A percentile compares a stretch with the other conserved stretches of the same genome.
Evolutionary conservation across 495 filamentous ascomycete species (phyloP).

Genomic region (Penicillium argentinense): DNA sequence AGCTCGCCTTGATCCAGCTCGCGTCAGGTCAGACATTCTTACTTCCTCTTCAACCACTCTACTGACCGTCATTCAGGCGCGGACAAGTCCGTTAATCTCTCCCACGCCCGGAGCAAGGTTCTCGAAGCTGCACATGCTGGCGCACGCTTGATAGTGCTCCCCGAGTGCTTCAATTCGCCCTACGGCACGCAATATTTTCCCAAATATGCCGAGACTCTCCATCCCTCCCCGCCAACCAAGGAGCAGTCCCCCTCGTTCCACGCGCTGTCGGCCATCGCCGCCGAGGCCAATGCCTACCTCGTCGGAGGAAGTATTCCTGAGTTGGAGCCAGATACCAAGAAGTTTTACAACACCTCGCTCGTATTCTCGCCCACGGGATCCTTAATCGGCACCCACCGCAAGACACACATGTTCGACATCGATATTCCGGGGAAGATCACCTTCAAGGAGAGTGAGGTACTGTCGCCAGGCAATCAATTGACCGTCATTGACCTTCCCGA

Average conservation of each 20-base stretch:
- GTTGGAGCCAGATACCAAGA: slow-evolving; percentile 57
- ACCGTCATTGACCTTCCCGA: slow-evolving; percentile 81
- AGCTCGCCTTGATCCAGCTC: slow-evolving; percentile 80
- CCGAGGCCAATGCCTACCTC: slow-evolving; percentile 72
- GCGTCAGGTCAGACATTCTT: slow-evolving; percentile 54
- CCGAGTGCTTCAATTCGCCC: slow-evolving; percentile 97
- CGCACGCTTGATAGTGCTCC: slow-evolving; percentile 61
- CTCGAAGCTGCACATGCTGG: slow-evolving; percentile 74
- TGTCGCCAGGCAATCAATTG: slow-evolving; percentile 76
- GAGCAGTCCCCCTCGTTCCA: slow-evolving; percentile 78
- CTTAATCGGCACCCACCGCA: slow-evolving; percentile 84
- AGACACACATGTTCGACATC: slow-evolving; percentile 98
- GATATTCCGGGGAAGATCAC: slow-evolving; percentile 92
- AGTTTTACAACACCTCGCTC: slow-evolving; percentile 89
- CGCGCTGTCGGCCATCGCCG: slow-evolving; percentile 75
- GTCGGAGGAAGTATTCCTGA: slow-evolving; percentile 95
- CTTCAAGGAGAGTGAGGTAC: slow-evolving; percentile 87
- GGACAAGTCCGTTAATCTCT: slow-evolving; percentile 84
- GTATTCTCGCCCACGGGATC: slow-evolving; percentile 75
- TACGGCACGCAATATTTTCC: slow-evolving; percentile 92
- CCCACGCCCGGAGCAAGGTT: slow-evolving; percentile 76
- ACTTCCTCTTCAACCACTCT: not conserved
- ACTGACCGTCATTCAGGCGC: slow-evolving; percentile 46
- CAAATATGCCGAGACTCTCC: slow-evolving; percentile 83
- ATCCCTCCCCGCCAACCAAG: slow-evolving; percentile 71